These are phyloP conservation scores for Colletotrichum brevisporum DNA, from an alignment of 2,329 filamentous ascomycete species.

Conservation along the genomic window DNA sequence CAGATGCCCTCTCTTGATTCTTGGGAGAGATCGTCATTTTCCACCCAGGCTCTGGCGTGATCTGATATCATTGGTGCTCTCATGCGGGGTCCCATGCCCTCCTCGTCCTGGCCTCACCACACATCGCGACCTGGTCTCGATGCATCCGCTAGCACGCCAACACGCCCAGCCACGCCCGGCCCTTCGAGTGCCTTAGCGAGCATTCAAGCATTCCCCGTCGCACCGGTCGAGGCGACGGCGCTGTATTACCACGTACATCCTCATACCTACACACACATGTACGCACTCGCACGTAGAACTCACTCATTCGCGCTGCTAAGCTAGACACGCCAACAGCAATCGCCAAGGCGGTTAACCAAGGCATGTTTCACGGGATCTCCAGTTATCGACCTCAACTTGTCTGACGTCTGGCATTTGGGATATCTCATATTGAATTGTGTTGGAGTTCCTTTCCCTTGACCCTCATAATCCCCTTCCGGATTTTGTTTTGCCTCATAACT, in stretches of 20 bases:
- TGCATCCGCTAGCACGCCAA: neutral
- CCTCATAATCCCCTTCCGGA: constrained; percentile 37
- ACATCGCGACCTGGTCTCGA: neutral
- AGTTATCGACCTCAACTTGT: constrained; percentile 5
- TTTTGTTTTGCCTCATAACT: constrained; percentile 41
- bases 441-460: constrained; percentile 33
- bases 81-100: constrained; percentile 34
- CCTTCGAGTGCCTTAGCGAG: constrained; percentile 1
- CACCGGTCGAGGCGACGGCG: neutral
- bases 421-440: constrained; percentile 40
- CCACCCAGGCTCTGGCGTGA: constrained; percentile 16
- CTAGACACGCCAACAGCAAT: too few relatives aligned
- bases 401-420: constrained; percentile 41
- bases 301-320: too few relatives aligned
- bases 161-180: constrained; percentile 3
- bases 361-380: neutral
- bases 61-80: constrained; percentile 35
- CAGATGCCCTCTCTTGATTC: constrained; percentile 29
- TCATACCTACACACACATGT: neutral
- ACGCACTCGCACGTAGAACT: too few relatives aligned
- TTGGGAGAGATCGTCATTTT: constrained; percentile 28
- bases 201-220: constrained; percentile 12
- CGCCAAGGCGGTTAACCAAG: constrained; percentile 2
- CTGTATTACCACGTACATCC: neutral
- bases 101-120: constrained; percentile 13